Evolutionary conservation across 176 grass and related monocot species (phyloP), one percentile per base, ranked within the genome.

Genomic region (Saccharum officinarum): DNA sequence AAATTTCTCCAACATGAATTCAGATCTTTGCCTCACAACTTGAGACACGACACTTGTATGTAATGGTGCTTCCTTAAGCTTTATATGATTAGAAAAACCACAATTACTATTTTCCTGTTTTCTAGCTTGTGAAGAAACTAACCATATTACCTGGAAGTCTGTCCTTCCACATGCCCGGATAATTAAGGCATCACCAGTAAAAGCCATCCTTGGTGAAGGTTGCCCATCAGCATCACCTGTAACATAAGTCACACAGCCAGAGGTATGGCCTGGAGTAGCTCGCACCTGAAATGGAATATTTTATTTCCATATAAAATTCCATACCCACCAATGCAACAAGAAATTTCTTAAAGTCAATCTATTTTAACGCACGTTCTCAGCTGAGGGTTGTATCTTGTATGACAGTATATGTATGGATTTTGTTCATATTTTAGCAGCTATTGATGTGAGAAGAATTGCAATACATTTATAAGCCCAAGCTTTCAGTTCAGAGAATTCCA

Each of bases 91-190:
- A 57, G 31, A 76, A 37, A 18, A 9, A 76, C 31, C 49, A 57
- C 16, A 34, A 12, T 7, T 12, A 25, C 26, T 62, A 60, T 76
- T 81, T 86, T 69, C 20, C 36, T 47, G 4, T 70, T 70, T 78
- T 17, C 15, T 69, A 77, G 15, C 9, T 81, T 74, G 47, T 62
- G 20, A 44, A 80, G 34, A 67, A 18, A 72, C 42, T 49, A 80
- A 34, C 33, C 13, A 88, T 30, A 40, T 81, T 81, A 98, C 97
- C 97, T 99, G 97, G 79, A 99, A 99, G 80, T 99, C 97, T 72
- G 93, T 99, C 87, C 97, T 90, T 82, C 97, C 97, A 82, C 97
- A 99, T 44, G 86, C 93, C 72, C 90, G 97, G 77, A 99, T 94
- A 46, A 99, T 75, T 77, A 99, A 83, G 15, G 97, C 86, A 81